Base-by-base conservation (phyloP, 257 asterid genomes). In the Petunia secreta region DNA sequence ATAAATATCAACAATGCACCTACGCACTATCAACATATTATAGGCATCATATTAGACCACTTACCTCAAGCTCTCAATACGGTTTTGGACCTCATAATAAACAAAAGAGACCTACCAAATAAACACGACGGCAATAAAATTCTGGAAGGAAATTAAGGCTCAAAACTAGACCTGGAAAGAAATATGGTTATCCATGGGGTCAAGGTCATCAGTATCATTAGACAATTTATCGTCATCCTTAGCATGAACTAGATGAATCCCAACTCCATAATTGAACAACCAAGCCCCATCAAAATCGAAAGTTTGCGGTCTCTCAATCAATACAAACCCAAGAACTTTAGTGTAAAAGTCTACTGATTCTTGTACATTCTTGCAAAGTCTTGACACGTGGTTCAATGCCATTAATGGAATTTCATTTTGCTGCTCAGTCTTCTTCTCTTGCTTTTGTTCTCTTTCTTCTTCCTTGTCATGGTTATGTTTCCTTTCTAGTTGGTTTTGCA, bases 231-330 rank as follows among this genome's bases (percentile, higher is more conserved):
- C 82, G 67, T 88, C 87, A 40, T 87, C 90, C 85, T 83, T 84
- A 67, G 85, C 76, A 50, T 86, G 93, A 83, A 93, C 84, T 84
- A 93, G 69, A 79, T 93, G 97, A 60, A 93, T 80, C n/a, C 97
- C 94, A 2, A 91, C 87, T 25, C 98, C 94, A 87, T 93, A 93
- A 84, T 93, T 93, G 88, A 93, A 93, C 13, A 93, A 85, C 98
- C 98, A 91, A 11, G 98, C 98, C 34, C 95, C 97, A 77, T 89
- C 93, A 74, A 90, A 90, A 57, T 89, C 85, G 58, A 93, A 85
- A 7, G 94, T 82, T 40, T 86, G 90, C 4, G 98, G 98, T 77
- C 97, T 83, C 83, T 89, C 82, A 4, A 88, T 81, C 76, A 86
- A 6, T 2, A 89, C 96, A 62, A 93, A 87, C 0, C 98, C 98